Evolutionary conservation across 2,329 filamentous ascomycete genomes (phyloP), one percentile per base, ranked within the genome.

Genomic region (Cylindrodendrum hubeiense): DNA sequence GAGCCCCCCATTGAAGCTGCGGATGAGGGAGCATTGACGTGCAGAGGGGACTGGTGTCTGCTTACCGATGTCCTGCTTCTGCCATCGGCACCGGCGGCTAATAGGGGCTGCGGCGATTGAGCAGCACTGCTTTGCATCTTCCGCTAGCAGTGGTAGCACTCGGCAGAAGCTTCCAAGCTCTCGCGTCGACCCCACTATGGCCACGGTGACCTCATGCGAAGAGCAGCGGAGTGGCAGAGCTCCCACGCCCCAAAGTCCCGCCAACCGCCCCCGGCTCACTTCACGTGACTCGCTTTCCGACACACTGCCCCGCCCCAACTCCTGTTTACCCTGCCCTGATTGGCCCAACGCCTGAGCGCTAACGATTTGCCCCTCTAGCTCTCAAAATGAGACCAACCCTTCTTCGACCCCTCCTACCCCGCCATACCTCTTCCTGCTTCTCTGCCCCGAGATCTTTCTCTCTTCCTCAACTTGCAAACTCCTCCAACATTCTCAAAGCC

Each of bases 321-420:
- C 51, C 37, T 52, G 19, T 58, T 39, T 54, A 13, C 21, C 44
- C 22, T 8, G 6, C 21, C 59, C 58, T 73, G 33, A 75, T 78
- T 79, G 77, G 79, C 57, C 61, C 28, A 34, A 57, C 47, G 63
- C 64, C 52, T 64, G 67, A 63, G 75, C 74, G 75, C 80, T 82
- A 81, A 82, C 77, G 66, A 69, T 75, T 76, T 76, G 74, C 77
- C 79, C 79, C 79, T 81, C 79, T 74, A 82, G 79, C 76, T 75
- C 73, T 77, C 77, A 82, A 80, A 79, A 82, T 82, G 81, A 81
- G 80, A 78, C 79, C 80, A 76, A 79, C 80, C 68, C 76, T 82
- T 76, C 74, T 82, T 73, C 79, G 77, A 81, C 80, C 80, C 80
- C 80, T 82, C 80, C 80, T 82, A 81, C 80, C 80, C 81, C 81